These are phyloP conservation scores for Sclerotinia minor DNA, from an alignment of 2,329 filamentous ascomycete species.

Conservation along the genomic window DNA sequence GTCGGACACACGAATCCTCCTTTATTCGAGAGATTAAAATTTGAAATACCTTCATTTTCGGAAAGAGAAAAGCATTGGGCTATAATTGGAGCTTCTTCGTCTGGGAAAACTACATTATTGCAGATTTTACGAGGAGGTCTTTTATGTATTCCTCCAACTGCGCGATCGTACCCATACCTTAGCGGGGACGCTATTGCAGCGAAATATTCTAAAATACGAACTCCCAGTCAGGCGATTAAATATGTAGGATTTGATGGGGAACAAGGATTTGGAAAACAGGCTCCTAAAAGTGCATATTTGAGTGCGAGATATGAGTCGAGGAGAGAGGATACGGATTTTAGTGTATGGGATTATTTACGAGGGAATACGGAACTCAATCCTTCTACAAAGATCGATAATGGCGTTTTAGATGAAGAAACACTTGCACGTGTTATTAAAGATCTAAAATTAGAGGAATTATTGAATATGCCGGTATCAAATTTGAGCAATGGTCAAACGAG, in stretches of 20 bases:
- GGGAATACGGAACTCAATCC: constrained; percentile 85
- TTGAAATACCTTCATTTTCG: constrained; percentile 64
- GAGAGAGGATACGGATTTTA: constrained; percentile 84
- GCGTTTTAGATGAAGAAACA: constrained; percentile 50
- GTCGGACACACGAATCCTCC: constrained; percentile 56
- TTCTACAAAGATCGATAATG: constrained; percentile 53
- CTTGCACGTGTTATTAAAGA: constrained; percentile 67
- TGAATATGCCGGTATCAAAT: constrained; percentile 82
- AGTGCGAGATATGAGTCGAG: constrained; percentile 88
- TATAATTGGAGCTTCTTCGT: constrained; percentile 75
- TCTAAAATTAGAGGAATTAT: constrained; percentile 65
- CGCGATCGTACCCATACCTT: constrained; percentile 78
- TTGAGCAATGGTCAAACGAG: constrained; percentile 92
- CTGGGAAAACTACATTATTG: constrained; percentile 80
- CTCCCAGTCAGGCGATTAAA: constrained; percentile 68
- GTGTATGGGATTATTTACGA: constrained; percentile 74
- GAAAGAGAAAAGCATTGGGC: constrained; percentile 69
- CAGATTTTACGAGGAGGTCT: constrained; percentile 75
- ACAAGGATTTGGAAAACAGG: constrained; percentile 53
- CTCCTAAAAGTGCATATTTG: constrained; percentile 73
- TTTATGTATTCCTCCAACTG: constrained; percentile 71
- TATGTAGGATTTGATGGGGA: constrained; percentile 91
- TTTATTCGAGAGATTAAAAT: constrained; percentile 70
- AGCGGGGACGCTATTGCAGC: constrained; percentile 53
- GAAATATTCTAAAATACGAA: constrained; percentile 53